phyloP scores from a whole-genome alignment of 352 stramenopile species.

The Pythium phragmitis region DNA sequence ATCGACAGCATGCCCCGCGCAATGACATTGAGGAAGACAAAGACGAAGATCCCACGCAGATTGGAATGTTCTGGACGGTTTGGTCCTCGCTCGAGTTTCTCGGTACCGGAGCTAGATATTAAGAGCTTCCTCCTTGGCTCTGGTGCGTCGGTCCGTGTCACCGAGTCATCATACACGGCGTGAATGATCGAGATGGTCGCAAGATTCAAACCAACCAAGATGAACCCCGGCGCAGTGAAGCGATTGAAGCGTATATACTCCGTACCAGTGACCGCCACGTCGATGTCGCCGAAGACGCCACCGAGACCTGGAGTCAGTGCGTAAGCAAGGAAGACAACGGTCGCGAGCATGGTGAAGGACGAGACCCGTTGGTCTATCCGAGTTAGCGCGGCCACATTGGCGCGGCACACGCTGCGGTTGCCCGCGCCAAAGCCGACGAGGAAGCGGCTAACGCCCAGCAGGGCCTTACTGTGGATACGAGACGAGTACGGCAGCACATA shows the following conservation, averaged over 20 bases:
- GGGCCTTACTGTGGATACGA: conserved; percentile 32
- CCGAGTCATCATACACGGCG: conserved; percentile 46
- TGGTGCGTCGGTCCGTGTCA: conserved; percentile 42
- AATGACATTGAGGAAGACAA: conserved; percentile 71
- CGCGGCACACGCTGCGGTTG: conserved; percentile 69
- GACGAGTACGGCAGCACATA: conserved; percentile 55
- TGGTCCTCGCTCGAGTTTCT: too few species aligned
- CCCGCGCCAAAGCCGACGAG: conserved; percentile 67
- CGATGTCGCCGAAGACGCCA: conserved; percentile 43
- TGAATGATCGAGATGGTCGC: conserved; percentile 44
- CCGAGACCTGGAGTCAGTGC: conserved; percentile 63
- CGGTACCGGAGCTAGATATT: background rate
- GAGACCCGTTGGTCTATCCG: conserved; percentile 50
- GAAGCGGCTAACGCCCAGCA: conserved; percentile 59
- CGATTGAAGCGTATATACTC: conserved; percentile 56
- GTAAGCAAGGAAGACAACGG: conserved; percentile 71
- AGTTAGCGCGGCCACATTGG: conserved; percentile 68
- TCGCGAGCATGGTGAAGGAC: conserved; percentile 70
- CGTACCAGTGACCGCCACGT: conserved; percentile 31
- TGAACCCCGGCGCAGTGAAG: conserved; percentile 53
- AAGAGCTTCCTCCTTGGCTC: background rate
- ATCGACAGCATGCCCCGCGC: conserved; percentile 61
- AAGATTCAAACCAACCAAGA: conserved; percentile 53
- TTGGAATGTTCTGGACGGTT: too few species aligned
- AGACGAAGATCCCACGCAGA: conserved; percentile 34